Evolutionary conservation across 305 asterid genomes (phyloP).

Genomic region (Euphrasia arctica): DNA sequence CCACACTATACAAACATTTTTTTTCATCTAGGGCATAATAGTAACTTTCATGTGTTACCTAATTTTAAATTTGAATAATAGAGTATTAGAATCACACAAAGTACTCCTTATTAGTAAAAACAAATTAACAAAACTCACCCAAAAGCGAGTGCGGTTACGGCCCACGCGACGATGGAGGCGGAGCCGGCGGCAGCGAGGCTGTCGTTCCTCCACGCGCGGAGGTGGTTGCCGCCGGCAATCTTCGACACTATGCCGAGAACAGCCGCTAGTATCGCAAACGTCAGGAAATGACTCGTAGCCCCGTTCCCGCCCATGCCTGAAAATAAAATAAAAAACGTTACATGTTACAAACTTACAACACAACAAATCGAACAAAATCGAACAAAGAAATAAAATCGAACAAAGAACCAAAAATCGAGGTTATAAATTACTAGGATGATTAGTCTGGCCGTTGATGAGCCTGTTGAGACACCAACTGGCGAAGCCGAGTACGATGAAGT

Average conservation of each 20-base stretch:
- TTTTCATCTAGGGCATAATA: too few species aligned
- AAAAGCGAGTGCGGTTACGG: constrained; percentile 62
- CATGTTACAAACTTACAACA: too few species aligned
- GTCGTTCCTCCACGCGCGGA: constrained; percentile 67
- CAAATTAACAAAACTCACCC: constrained; percentile 37
- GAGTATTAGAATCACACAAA: too few species aligned
- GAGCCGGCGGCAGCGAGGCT: constrained; percentile 79
- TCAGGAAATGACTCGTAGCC: constrained; percentile 57
- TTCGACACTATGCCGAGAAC: constrained; percentile 67
- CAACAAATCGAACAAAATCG: background rate
- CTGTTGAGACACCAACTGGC: constrained; percentile 75
- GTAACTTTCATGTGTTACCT: too few species aligned
- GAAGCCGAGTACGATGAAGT: constrained; percentile 59
- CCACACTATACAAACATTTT: too few species aligned
- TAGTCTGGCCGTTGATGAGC: constrained; percentile 69
- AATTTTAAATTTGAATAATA: too few species aligned
- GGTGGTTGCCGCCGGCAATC: constrained; percentile 59
- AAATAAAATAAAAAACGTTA: background rate
- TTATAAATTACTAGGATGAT: constrained; percentile 54
- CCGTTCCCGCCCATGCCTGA: constrained; percentile 74
- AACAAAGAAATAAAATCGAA: too few species aligned
- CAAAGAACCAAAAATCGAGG: too few species aligned
- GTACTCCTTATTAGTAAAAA: too few species aligned
- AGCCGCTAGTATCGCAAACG: constrained; percentile 53
- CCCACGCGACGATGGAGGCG: constrained; percentile 66